Evolutionary conservation across 1,139 yeast genomes (phyloP).

Genomic region (Suhomyces anneliseae): DNA sequence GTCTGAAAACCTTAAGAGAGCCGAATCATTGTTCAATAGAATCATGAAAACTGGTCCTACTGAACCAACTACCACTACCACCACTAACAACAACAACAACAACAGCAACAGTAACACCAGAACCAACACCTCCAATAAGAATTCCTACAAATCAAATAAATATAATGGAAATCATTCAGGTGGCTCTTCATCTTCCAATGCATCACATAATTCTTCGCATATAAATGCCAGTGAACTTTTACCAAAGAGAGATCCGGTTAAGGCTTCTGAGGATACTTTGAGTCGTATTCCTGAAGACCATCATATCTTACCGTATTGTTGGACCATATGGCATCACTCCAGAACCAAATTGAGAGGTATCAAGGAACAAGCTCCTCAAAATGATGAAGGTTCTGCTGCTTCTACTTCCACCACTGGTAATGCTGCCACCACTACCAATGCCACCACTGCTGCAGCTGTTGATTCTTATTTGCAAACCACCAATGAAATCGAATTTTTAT

Average conservation of each 20-base stretch:
- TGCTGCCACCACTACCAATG: slow-evolving; percentile 11
- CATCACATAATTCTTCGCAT: slow-evolving; percentile 3
- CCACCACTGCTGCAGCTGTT: slow-evolving; percentile 27
- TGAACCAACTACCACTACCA: slow-evolving; percentile 1
- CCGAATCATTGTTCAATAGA: slow-evolving; percentile 50
- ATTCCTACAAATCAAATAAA: slow-evolving; percentile 4
- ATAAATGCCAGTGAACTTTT: slow-evolving; percentile 18
- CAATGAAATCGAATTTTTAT: slow-evolving; percentile 34
- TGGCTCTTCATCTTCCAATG: background rate
- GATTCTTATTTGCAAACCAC: slow-evolving; percentile 46
- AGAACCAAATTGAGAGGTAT: slow-evolving; percentile 27
- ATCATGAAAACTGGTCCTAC: slow-evolving; percentile 39
- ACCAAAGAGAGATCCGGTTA: slow-evolving; percentile 38
- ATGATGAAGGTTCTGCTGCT: slow-evolving; percentile 14
- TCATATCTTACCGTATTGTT: slow-evolving; percentile 48
- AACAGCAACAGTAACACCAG: background rate
- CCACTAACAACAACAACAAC: background rate
- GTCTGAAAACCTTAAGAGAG: slow-evolving; percentile 52
- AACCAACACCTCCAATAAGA: background rate
- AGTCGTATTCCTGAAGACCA: slow-evolving; percentile 30
- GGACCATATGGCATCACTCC: slow-evolving; percentile 52
- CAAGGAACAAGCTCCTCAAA: slow-evolving; percentile 16
- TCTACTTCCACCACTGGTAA: slow-evolving; percentile 13
- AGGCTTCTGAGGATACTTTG: slow-evolving; percentile 36
- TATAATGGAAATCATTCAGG: slow-evolving; percentile 5